A percentile compares a stretch with the other conserved stretches of the same genome.
phyloP scores from a whole-genome alignment of 176 grass and related monocot genomes.

The Panicum miliaceum region DNA sequence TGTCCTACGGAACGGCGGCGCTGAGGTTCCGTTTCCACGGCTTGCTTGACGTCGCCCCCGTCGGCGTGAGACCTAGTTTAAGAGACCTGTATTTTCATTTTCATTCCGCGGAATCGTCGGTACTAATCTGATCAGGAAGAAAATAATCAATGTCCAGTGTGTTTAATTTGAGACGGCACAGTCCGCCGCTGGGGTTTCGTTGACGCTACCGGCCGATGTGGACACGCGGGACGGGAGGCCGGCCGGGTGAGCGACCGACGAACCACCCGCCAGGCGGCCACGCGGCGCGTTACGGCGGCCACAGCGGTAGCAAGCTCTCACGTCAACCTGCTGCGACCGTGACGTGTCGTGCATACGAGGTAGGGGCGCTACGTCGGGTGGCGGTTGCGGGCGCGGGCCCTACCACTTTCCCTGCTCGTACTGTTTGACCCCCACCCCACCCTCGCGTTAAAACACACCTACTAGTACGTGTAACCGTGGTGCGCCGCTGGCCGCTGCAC shows the following conservation, averaged over 20 bases:
- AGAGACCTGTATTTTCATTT: not conserved
- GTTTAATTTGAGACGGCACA: not conserved
- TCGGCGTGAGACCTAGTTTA: no score
- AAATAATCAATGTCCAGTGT: not conserved
- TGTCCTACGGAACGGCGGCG: no score
- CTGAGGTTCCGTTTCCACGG: no score
- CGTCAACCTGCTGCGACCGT: constrained; percentile 42
- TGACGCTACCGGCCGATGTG: not conserved
- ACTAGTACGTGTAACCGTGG: not conserved
- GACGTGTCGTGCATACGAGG: constrained; percentile 54
- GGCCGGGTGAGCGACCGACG: not conserved
- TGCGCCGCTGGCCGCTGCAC: not conserved
- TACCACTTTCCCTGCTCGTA: not conserved
- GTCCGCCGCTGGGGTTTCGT: not conserved
- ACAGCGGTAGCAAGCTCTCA: not conserved
- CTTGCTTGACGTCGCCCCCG: no score
- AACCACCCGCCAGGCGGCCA: not conserved
- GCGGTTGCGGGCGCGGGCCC: not conserved
- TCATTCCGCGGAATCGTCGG: not conserved
- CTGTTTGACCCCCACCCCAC: not conserved
- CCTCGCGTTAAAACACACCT: not conserved
- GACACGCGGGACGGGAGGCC: not conserved
- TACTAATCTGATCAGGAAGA: not conserved
- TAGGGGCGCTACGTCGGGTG: not conserved
- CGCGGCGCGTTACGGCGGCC: not conserved